Evolutionary conservation across 2,329 filamentous ascomycete species (phyloP), one percentile per base, ranked within the genome.

Genomic region (Trichoderma lentiforme): DNA sequence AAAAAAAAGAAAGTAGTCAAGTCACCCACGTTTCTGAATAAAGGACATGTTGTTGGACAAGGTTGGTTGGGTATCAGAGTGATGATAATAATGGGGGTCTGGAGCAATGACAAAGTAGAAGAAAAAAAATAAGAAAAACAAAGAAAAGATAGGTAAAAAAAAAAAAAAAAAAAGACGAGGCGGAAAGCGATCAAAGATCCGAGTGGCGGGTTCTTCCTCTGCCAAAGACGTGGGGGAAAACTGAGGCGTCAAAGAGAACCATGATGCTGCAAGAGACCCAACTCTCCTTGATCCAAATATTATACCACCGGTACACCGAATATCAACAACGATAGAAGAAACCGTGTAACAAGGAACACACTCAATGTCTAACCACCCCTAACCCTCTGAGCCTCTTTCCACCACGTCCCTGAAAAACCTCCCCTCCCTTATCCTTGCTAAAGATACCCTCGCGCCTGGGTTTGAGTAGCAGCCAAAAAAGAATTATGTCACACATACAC

Each of bases 221-320:
- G 57, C 57, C 66, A 53, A 69, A 69, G 66, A 69, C 26, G 56
- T 47, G 51, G 69, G 34, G 26, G 30, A 36, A 28, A 65, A 65
- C 24, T 39, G 60, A 36, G 36, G 64, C 58, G 65, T 61, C 62
- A 60, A 72, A 68, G 61, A 58, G 67, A 57, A 57, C 61, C 64
- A 51, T 61, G 60, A 67, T 66, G 71, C 51, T 66, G 71, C 61
- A 66, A 70, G 56, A 60, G 61, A 43, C 53, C 71, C 66, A 70
- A 66, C 56, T 70, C 71, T 72, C 71, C 71, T 72, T 70, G 66
- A 72, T 72, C 71, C 74, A 74, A 73, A 73, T 72, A 72, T 73
- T 71, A 70, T 69, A 69, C 73, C 70, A 69, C 74, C 74, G 69
- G 67, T 73, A 74, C 74, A 74, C 74, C 74, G 57, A 73, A 72